phyloP scores from a whole-genome alignment of 768 basidiomycete species.

The Daedaleopsis nitida region DNA sequence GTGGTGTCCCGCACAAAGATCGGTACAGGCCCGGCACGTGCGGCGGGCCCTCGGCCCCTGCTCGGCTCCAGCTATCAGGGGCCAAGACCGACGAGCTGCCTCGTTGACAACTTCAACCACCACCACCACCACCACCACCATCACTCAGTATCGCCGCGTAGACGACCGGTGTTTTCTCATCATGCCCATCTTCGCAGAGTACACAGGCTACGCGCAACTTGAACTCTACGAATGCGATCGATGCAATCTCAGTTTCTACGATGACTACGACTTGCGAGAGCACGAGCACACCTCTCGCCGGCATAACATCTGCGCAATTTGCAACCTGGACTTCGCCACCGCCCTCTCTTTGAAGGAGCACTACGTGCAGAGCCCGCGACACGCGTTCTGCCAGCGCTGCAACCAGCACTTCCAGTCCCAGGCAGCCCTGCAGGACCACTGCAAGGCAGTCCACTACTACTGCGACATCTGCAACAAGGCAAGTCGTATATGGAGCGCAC shows the following conservation, averaged over 20 bases:
- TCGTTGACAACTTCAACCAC: no score
- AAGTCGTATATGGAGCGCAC: background rate
- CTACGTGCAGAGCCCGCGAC: constrained; percentile 49
- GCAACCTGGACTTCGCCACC: constrained; percentile 48
- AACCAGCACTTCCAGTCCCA: constrained; percentile 45
- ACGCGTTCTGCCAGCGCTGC: constrained; percentile 58
- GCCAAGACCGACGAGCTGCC: no score
- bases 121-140: no score
- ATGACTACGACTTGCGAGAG: constrained; percentile 24
- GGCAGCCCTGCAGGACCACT: constrained; percentile 43
- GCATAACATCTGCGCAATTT: constrained; percentile 52
- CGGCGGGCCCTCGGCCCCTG: no score
- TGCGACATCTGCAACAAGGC: constrained; percentile 41
- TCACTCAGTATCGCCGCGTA: no score
- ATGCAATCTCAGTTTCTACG: constrained; percentile 27
- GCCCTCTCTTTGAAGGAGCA: constrained; percentile 47
- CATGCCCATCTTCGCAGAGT: no score
- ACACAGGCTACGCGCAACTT: no score
- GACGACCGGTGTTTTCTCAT: no score
- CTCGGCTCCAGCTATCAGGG: no score
- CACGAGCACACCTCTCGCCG: constrained; percentile 27
- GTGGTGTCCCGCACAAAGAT: no score
- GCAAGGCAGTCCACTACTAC: constrained; percentile 40
- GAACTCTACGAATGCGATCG: constrained; percentile 21
- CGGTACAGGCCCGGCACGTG: no score